Evolutionary conservation across 768 basidiomycete species (phyloP).

Genomic region (Termitomyces sp.): DNA sequence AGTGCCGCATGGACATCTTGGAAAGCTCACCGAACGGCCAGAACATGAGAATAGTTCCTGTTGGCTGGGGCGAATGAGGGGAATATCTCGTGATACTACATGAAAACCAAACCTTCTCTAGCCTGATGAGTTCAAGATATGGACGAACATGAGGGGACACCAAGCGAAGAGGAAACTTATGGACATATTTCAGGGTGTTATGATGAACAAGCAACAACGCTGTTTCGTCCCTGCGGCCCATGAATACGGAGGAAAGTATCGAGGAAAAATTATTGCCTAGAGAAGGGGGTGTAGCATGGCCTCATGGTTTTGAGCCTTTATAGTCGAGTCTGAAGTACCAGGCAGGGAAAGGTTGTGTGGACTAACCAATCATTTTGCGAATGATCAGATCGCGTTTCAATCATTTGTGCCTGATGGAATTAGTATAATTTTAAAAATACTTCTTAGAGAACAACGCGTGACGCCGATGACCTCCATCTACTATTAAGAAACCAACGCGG

Average conservation of each 20-base stretch:
- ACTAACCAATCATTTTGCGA: neutral
- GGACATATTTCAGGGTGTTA: slow-evolving; percentile 3
- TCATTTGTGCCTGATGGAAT: slow-evolving; percentile 9
- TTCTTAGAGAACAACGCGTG: slow-evolving; percentile 2
- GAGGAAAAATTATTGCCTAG: neutral
- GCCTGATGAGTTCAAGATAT: slow-evolving; percentile 44
- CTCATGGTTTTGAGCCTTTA: slow-evolving; percentile 7
- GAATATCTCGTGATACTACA: neutral
- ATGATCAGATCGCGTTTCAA: slow-evolving; percentile 5
- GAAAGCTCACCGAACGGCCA: slow-evolving; percentile 41
- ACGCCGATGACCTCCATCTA: slow-evolving; percentile 2
- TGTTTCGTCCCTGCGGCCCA: slow-evolving; percentile 18
- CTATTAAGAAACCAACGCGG: neutral
- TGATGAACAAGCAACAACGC: slow-evolving; percentile 20
- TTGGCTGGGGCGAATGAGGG: slow-evolving; percentile 27
- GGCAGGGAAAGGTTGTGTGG: neutral
- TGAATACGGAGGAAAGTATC: neutral
- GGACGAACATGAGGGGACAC: slow-evolving; percentile 25
- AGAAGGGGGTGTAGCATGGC: neutral
- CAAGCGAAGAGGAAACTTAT: slow-evolving; percentile 27
- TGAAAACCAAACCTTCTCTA: slow-evolving; percentile 36
- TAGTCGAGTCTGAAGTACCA: neutral
- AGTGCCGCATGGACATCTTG: neutral
- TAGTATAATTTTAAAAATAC: neutral
- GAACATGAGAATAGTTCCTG: slow-evolving; percentile 45